Percentiles rank a stretch among this genome's conserved stretches.
Conservation (phyloP, 805 yeast species). For the Hanseniaspora jakobsenii region DNA sequence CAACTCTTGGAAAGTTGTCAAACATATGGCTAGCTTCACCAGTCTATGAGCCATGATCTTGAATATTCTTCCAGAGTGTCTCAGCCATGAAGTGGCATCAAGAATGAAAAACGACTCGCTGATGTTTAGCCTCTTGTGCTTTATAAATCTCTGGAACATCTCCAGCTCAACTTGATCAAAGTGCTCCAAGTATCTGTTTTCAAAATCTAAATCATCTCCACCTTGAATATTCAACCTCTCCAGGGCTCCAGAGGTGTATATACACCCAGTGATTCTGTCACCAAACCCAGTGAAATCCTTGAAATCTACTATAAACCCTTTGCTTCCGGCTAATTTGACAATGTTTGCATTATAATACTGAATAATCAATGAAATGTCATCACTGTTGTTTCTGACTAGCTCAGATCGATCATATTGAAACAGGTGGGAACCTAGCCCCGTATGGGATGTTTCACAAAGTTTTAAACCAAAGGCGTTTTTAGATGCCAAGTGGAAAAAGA, state of each 20-base stretch:
- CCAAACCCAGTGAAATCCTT: constrained; percentile 28
- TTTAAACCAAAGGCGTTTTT: constrained; percentile 17
- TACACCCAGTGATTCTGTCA: constrained; percentile 26
- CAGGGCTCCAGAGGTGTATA: constrained; percentile 25
- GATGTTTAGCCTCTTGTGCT: constrained; percentile 1
- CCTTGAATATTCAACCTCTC: constrained; percentile 19
- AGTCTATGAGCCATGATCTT: constrained; percentile 53
- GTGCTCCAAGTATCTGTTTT: constrained; percentile 14
- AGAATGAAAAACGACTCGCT: constrained; percentile 39
- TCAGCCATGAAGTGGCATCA: constrained; percentile 72
- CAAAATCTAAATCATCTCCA: constrained; percentile 18
- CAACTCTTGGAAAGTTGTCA: constrained; percentile 67
- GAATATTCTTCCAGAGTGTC: constrained; percentile 65
- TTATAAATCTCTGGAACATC: constrained; percentile 11
- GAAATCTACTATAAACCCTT: constrained; percentile 22
- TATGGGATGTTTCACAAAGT: constrained; percentile 11
- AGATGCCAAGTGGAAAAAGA: constrained; percentile 24
- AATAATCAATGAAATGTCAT: constrained; percentile 19
- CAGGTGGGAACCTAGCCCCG: constrained; percentile 11
- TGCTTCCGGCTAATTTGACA: constrained; percentile 27
- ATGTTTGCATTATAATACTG: constrained; percentile 22
- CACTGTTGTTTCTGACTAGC: constrained; percentile 13
- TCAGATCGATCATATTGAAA: constrained; percentile 12
- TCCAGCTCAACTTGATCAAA: constrained; percentile 14
- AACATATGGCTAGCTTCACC: constrained; percentile 51